phyloP scores from a whole-genome alignment of 495 filamentous ascomycete genomes.

The Pyronema domesticum region DNA sequence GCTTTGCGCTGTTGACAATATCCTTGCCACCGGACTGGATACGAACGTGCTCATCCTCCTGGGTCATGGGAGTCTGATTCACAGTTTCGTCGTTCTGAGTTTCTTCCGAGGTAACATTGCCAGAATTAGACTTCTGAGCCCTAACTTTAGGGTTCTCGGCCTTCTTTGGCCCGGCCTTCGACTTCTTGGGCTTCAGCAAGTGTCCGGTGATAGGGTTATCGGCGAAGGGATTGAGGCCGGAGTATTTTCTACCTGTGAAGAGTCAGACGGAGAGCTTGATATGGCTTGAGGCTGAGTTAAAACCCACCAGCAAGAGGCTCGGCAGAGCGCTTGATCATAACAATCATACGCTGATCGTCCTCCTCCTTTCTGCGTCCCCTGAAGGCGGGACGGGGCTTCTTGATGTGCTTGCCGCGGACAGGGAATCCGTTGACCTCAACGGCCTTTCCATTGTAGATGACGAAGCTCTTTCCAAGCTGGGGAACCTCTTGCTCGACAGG shows the following conservation, averaged over 20 bases:
- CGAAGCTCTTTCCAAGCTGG: slow-evolving; percentile 3
- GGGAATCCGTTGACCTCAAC: background rate
- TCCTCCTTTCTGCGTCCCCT: background rate
- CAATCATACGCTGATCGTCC: background rate
- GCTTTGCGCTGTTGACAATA: background rate
- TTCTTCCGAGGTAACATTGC: background rate
- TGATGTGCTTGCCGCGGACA: background rate
- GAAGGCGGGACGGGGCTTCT: slow-evolving; percentile 9
- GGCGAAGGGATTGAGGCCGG: slow-evolving; percentile 4
- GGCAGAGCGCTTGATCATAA: background rate
- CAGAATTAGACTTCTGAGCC: background rate
- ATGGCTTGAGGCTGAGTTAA: background rate
- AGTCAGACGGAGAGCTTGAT: background rate
- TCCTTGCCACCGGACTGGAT: background rate
- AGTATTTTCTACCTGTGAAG: background rate
- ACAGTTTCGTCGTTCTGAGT: background rate
- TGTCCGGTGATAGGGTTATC: background rate
- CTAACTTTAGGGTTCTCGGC: background rate
- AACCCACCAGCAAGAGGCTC: background rate
- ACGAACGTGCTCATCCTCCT: background rate
- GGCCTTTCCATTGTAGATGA: slow-evolving; percentile 6
- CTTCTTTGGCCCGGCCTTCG: background rate
- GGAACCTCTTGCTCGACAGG: background rate
- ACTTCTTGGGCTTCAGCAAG: background rate
- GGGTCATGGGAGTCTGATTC: background rate